Percentiles rank a stretch among this genome's conserved stretches.
phyloP scores from a whole-genome alignment of 2,329 filamentous ascomycete species.

The Fusarium subtropicale region DNA sequence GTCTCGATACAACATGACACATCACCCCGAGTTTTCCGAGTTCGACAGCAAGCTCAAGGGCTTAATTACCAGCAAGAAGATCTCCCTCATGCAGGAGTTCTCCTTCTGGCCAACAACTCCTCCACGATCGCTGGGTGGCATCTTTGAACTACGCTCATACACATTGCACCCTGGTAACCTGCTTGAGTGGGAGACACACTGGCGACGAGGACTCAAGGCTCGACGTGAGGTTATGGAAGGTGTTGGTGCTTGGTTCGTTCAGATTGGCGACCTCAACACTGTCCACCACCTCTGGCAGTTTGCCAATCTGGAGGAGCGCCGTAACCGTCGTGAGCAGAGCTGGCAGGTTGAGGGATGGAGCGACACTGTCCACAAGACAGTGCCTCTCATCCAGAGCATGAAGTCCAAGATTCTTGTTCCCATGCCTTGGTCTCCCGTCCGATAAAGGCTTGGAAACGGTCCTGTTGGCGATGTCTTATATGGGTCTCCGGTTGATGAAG shows the following conservation, averaged over 20 bases:
- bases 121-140: conserved; percentile 86
- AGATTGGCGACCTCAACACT: conserved; percentile 96
- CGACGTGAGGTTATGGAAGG: conserved; percentile 98
- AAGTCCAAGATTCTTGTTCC: conserved; percentile 92
- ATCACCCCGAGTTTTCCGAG: conserved; percentile 83
- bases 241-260: conserved; percentile 97
- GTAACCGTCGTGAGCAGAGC: conserved; percentile 89
- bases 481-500: conserved; percentile 4
- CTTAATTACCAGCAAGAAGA: conserved; percentile 86
- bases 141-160: conserved; percentile 97
- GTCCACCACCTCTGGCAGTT: conserved; percentile 99
- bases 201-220: conserved; percentile 90
- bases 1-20: conserved; percentile 85
- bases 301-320: conserved; percentile 93
- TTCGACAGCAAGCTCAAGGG: conserved; percentile 87
- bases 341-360: conserved; percentile 97
- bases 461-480: background rate
- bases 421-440: conserved; percentile 96
- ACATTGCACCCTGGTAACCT: conserved; percentile 95
- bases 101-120: conserved; percentile 98
- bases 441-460: conserved; percentile 58
- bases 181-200: conserved; percentile 98
- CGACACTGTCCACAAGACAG: conserved; percentile 97
- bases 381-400: conserved; percentile 96
- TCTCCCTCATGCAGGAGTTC: conserved; percentile 98